Conservation (phyloP, 352 stramenopile genomes). For the Plasmopara viticola region DNA sequence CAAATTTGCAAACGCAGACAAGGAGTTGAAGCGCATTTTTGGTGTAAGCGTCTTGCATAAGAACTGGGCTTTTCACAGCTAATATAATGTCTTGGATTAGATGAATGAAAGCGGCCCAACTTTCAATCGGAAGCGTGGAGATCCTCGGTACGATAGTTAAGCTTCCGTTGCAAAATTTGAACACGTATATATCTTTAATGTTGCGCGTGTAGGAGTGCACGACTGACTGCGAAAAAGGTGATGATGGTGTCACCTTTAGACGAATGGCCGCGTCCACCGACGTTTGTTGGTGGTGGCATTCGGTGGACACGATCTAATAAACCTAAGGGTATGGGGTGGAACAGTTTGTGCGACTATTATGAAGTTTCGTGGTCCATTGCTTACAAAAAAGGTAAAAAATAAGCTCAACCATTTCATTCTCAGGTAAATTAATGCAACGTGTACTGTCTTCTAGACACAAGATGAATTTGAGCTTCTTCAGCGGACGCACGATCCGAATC, state of each 20-base stretch:
- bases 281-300: conserved; percentile 81
- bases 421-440: not conserved
- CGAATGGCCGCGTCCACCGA: conserved; percentile 78
- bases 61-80: not conserved
- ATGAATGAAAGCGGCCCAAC: conserved; percentile 56
- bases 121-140: conserved; percentile 39
- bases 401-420: not conserved
- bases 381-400: conserved; percentile 78
- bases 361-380: conserved; percentile 82
- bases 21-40: conserved; percentile 88
- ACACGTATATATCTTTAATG: not conserved
- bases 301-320: conserved; percentile 81
- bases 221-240: conserved; percentile 67
- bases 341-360: conserved; percentile 68
- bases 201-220: conserved; percentile 38
- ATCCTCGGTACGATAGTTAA: conserved; percentile 36
- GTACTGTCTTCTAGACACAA: conserved; percentile 35
- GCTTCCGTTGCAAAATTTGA: not conserved
- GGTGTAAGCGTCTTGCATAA: conserved; percentile 30
- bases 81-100: conserved; percentile 18
- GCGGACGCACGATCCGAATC: conserved; percentile 76
- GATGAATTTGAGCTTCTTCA: conserved; percentile 80
- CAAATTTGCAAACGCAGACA: conserved; percentile 76
- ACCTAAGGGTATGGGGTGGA: conserved; percentile 56
- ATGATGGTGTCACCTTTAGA: conserved; percentile 69